Evolutionary conservation across 2,329 filamentous ascomycete species (phyloP).

Genomic region (Bisporella sp.): DNA sequence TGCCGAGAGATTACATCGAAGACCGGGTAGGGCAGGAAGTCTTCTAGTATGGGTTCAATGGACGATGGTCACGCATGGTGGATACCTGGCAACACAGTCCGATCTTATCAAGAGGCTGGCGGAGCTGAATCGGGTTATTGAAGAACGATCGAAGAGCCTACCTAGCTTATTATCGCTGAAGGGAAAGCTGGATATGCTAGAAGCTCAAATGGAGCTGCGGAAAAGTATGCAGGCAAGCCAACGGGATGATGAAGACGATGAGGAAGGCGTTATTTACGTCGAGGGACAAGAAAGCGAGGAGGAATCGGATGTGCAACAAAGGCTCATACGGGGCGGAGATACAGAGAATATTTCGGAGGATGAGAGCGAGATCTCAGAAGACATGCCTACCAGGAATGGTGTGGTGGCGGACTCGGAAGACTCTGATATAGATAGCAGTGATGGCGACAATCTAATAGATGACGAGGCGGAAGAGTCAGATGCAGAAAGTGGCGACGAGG

Average conservation of each 20-base stretch:
- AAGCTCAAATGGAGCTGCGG: conserved; percentile 79
- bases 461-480: conserved; percentile 42
- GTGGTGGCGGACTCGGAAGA: conserved; percentile 41
- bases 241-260: conserved; percentile 36
- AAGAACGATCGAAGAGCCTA: conserved; percentile 76
- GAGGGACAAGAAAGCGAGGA: conserved; percentile 61
- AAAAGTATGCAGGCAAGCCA: conserved; percentile 53
- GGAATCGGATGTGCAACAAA: conserved; percentile 46
- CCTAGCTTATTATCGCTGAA: conserved; percentile 81
- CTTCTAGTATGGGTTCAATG: conserved; percentile 95
- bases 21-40: conserved; percentile 81
- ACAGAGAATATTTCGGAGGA: conserved; percentile 19
- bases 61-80: conserved; percentile 87
- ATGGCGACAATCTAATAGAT: conserved; percentile 39
- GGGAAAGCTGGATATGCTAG: conserved; percentile 91
- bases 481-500: conserved; percentile 31
- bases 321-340: conserved; percentile 14
- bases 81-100: conserved; percentile 80
- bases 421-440: conserved; percentile 36
- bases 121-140: conserved; percentile 77
- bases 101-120: conserved; percentile 72
- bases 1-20: conserved; percentile 76
- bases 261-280: conserved; percentile 71
- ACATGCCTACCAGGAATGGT: conserved; percentile 35
- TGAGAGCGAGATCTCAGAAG: conserved; percentile 27